Conservation (phyloP, 129 eudicot species). For the Gnaphalium uliginosum region DNA sequence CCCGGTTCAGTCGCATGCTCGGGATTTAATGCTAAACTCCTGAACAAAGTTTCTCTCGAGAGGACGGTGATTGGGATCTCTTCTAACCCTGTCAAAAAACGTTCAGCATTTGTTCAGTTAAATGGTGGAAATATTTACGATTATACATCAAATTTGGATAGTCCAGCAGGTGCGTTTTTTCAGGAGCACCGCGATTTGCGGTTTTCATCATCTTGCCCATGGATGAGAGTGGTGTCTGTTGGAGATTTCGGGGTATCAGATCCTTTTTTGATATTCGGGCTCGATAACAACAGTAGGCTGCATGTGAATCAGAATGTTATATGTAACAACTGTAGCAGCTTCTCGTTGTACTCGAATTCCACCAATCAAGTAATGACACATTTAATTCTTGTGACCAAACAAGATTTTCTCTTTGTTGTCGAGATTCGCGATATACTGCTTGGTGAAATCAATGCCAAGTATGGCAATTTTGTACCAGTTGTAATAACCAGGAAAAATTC, state of each 20-base stretch:
- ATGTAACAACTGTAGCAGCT: constrained; percentile 84
- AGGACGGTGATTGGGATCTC: constrained; percentile 49
- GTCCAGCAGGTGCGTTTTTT: constrained; percentile 31
- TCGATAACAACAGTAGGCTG: constrained; percentile 63
- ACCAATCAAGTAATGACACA: constrained; percentile 59
- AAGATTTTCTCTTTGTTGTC: constrained; percentile 68
- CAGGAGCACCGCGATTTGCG: constrained; percentile 44
- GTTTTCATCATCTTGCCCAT: constrained; percentile 77
- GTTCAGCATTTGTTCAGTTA: constrained; percentile 69
- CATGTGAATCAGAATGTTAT: constrained; percentile 60
- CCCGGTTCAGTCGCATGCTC: constrained; percentile 70
- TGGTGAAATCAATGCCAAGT: constrained; percentile 50
- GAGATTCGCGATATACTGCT: constrained; percentile 63
- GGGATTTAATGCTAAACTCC: constrained; percentile 56
- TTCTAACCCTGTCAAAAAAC: constrained; percentile 43
- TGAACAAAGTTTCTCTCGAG: constrained; percentile 44
- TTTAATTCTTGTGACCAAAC: constrained; percentile 81
- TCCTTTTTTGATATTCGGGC: constrained; percentile 70
- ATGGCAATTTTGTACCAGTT: constrained; percentile 70
- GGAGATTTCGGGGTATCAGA: constrained; percentile 36
- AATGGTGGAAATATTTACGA: constrained; percentile 67
- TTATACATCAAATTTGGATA: constrained; percentile 43
- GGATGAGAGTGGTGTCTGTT: constrained; percentile 59
- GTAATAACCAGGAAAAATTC: constrained; percentile 50
- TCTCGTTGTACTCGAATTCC: constrained; percentile 72